phyloP scores from a whole-genome alignment of 2,329 filamentous ascomycete genomes.

The Sporothrix curviconia region DNA sequence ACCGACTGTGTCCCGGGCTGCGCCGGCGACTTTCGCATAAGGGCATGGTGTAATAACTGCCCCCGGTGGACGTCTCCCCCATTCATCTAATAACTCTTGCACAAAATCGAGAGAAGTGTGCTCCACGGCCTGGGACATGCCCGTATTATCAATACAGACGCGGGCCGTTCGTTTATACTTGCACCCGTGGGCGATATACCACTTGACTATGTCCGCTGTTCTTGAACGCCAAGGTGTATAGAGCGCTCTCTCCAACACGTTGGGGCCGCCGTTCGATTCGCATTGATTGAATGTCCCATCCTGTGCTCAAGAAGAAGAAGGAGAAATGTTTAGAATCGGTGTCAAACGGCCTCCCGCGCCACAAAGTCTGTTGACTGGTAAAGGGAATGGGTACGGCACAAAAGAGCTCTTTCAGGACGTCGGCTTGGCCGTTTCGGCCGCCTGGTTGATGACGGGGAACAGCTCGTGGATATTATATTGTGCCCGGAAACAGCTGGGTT shows the following conservation, averaged over 20 bases:
- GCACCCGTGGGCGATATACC: too few species aligned
- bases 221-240: too few species aligned
- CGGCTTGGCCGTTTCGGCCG: background rate
- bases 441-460: background rate
- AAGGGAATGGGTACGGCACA: constrained; percentile 2
- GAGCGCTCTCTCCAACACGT: background rate
- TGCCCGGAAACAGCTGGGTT: background rate
- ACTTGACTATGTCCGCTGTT: too few species aligned
- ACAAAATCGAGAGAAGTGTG: background rate
- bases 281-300: constrained; percentile 7
- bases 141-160: too few species aligned
- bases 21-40: background rate
- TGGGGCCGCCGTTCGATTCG: background rate
- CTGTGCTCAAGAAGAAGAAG: constrained; percentile 5
- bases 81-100: background rate
- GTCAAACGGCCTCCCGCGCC: constrained; percentile 6
- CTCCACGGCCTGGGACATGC: constrained; percentile 3
- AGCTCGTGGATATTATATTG: constrained; percentile 1
- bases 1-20: background rate
- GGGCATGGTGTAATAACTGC: constrained; percentile 4
- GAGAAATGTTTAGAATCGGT: background rate
- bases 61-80: background rate
- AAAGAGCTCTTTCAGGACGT: background rate
- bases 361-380: background rate
- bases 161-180: too few species aligned